A percentile compares a stretch with the other conserved stretches of the same genome.
These are phyloP conservation scores for Pelargonium citronellum DNA, from an alignment of 441 rosid genomes.

Conservation along the genomic window DNA sequence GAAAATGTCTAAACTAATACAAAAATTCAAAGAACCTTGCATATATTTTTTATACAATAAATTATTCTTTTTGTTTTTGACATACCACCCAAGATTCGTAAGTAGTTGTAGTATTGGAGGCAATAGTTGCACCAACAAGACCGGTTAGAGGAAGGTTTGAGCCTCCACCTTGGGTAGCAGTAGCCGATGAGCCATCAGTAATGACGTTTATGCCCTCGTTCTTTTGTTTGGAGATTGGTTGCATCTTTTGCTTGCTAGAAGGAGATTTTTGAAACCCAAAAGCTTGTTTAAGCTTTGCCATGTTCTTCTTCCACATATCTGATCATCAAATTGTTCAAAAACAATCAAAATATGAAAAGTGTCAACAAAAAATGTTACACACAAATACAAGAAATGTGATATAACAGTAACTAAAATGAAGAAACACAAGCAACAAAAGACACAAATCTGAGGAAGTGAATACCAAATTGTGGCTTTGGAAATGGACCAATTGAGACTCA, in stretches of 20 bases:
- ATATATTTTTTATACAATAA: too few species aligned
- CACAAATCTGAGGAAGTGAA: not conserved
- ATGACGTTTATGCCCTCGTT: too few species aligned
- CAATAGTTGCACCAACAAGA: not conserved
- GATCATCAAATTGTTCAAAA: not conserved
- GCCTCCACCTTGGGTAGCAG: not conserved
- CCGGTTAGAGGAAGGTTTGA: not conserved
- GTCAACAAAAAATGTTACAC: not conserved
- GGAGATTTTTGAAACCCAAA: not conserved
- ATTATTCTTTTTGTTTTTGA: not conserved
- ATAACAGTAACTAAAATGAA: not conserved
- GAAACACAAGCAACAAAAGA: not conserved
- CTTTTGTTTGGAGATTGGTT: not conserved
- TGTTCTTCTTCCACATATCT: conserved; percentile 4
- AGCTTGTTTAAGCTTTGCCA: not conserved
- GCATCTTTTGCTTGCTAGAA: not conserved
- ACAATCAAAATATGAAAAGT: not conserved
- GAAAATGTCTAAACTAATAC: too few species aligned
- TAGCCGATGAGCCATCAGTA: too few species aligned
- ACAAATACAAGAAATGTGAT: not conserved
- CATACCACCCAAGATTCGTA: conserved; percentile 3
- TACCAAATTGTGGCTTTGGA: not conserved
- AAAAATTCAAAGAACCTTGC: too few species aligned
- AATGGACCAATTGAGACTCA: not conserved
- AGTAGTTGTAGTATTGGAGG: not conserved